A percentile compares a stretch with the other conserved stretches of the same genome.
Conservation (phyloP, 495 filamentous ascomycete genomes). For the Sporormia fimetaria region DNA sequence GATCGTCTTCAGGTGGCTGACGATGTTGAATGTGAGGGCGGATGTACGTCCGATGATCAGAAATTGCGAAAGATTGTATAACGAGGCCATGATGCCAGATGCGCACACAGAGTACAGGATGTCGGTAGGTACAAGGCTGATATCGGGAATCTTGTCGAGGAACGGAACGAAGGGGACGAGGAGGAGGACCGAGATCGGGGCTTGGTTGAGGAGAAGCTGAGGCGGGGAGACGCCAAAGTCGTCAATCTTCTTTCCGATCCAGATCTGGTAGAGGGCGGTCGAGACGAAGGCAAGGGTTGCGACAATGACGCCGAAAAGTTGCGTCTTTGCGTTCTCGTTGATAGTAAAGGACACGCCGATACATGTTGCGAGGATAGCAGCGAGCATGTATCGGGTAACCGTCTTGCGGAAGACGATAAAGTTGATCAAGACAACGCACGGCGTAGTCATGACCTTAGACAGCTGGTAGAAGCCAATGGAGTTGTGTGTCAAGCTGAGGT, state of each 20-base stretch:
- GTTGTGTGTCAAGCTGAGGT: slow-evolving; percentile 34
- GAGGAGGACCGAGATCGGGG: slow-evolving; percentile 32
- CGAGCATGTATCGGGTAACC: slow-evolving; percentile 27
- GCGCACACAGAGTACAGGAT: slow-evolving; percentile 27
- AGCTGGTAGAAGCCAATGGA: slow-evolving; percentile 35
- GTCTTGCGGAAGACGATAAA: slow-evolving; percentile 32
- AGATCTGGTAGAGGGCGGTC: slow-evolving; percentile 34
- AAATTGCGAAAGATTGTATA: slow-evolving; percentile 28
- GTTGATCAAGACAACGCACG: slow-evolving; percentile 33
- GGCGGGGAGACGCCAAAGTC: slow-evolving; percentile 31
- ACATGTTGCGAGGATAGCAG: slow-evolving; percentile 22
- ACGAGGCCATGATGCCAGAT: slow-evolving; percentile 30
- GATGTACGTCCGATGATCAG: slow-evolving; percentile 27
- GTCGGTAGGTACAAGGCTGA: slow-evolving; percentile 25
- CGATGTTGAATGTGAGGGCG: slow-evolving; percentile 32
- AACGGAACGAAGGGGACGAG: slow-evolving; percentile 31
- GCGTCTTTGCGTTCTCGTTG: slow-evolving; percentile 25
- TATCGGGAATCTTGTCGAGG: slow-evolving; percentile 31
- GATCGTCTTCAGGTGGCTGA: slow-evolving; percentile 51
- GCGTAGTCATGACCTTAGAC: slow-evolving; percentile 35
- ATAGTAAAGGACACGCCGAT: slow-evolving; percentile 25
- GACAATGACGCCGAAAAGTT: slow-evolving; percentile 29
- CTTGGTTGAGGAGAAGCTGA: slow-evolving; percentile 34
- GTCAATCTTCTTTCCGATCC: slow-evolving; percentile 36
- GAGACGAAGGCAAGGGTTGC: slow-evolving; percentile 31